phyloP scores from a whole-genome alignment of 2,329 filamentous ascomycete species.

The Diplodia scrobiculata region DNA sequence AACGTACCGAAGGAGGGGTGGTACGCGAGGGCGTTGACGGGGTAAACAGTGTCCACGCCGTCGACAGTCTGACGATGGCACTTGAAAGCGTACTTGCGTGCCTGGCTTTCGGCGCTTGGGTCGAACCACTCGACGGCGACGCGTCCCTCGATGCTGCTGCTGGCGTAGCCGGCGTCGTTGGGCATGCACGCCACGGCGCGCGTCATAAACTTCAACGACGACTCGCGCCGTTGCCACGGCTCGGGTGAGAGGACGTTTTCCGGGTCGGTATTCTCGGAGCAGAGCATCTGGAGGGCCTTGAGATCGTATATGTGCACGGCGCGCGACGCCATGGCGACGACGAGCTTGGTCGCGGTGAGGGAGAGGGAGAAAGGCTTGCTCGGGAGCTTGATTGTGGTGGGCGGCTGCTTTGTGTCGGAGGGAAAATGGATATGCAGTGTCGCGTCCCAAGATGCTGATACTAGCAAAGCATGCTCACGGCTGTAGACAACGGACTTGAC shows the following conservation, averaged over 20 bases:
- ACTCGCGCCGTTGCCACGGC: slow-evolving; percentile 92
- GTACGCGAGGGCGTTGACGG: slow-evolving; percentile 86
- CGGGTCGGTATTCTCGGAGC: slow-evolving; percentile 51
- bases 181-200: slow-evolving; percentile 94
- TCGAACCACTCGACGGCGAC: slow-evolving; percentile 99
- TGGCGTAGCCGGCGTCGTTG: slow-evolving; percentile 90
- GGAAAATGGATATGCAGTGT: slow-evolving; percentile 83
- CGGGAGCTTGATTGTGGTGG: slow-evolving; percentile 70
- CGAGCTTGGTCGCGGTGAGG: slow-evolving; percentile 76
- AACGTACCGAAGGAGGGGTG: slow-evolving; percentile 83
- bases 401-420: slow-evolving; percentile 53
- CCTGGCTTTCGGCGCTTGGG: slow-evolving; percentile 80
- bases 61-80: slow-evolving; percentile 81
- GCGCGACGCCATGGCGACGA: slow-evolving; percentile 93
- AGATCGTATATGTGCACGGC: slow-evolving; percentile 96
- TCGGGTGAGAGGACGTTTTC: slow-evolving; percentile 58
- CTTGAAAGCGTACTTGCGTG: slow-evolving; percentile 97
- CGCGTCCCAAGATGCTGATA: slow-evolving; percentile 92
- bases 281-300: slow-evolving; percentile 62
- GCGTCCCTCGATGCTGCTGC: slow-evolving; percentile 87
- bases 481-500: slow-evolving; percentile 86
- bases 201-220: slow-evolving; percentile 93
- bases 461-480: slow-evolving; percentile 70
- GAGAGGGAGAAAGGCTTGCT: slow-evolving; percentile 87
- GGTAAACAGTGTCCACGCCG: slow-evolving; percentile 80